Evolutionary conservation across 345 rosid genomes (phyloP).

Genomic region (Eutrema yunnanense): DNA sequence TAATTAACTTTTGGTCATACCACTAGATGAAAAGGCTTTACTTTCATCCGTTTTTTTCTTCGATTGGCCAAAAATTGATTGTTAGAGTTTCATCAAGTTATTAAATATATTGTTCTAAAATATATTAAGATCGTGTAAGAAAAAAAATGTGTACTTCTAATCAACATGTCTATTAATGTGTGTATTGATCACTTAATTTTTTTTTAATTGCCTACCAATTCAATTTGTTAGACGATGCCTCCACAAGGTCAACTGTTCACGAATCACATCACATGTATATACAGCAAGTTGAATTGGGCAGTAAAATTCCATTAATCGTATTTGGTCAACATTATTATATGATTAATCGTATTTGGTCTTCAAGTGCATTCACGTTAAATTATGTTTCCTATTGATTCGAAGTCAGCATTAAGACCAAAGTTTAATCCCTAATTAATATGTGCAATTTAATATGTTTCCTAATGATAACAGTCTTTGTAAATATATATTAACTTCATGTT

Average conservation of each 20-base stretch:
- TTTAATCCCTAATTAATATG: background rate
- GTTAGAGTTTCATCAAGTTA: background rate
- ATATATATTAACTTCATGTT: background rate
- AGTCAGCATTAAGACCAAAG: slow-evolving; percentile 5
- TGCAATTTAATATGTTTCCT: too few relatives aligned
- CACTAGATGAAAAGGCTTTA: background rate
- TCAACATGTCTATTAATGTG: background rate
- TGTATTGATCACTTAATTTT: background rate
- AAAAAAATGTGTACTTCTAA: background rate
- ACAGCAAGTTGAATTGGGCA: slow-evolving; percentile 7
- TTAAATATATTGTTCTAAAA: background rate
- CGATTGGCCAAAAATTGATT: background rate
- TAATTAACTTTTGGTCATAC: too few relatives aligned
- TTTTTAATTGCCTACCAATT: slow-evolving; percentile 6
- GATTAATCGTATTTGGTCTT: slow-evolving; percentile 1
- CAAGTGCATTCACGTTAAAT: background rate
- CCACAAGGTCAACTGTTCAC: slow-evolving; percentile 15
- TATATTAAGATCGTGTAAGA: background rate
- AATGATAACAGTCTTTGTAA: background rate
- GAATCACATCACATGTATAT: slow-evolving; percentile 4
- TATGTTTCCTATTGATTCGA: background rate
- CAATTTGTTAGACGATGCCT: slow-evolving; percentile 5
- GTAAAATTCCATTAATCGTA: slow-evolving; percentile 15
- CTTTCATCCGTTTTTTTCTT: background rate
- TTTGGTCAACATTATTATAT: slow-evolving; percentile 21